These are phyloP conservation scores for Fibroporia radiculosa DNA, from an alignment of 768 basidiomycete genomes.

Conservation along the genomic window DNA sequence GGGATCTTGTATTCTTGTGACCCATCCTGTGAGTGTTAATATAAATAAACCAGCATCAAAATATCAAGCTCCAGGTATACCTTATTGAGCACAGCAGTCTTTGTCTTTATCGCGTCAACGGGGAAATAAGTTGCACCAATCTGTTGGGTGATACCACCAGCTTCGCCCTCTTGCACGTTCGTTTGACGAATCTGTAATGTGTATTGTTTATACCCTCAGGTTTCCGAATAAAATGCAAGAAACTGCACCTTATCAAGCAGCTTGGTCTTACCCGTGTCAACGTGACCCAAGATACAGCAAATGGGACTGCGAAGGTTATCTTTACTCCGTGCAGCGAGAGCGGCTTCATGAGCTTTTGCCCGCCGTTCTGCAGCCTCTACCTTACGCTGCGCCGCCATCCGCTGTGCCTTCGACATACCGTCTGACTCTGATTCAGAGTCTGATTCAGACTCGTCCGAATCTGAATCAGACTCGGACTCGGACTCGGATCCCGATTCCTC, in stretches of 20 bases:
- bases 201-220: neutral
- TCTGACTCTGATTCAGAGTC: slow-evolving; percentile 47
- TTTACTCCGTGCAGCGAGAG: slow-evolving; percentile 78
- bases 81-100: slow-evolving; percentile 91
- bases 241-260: slow-evolving; percentile 81
- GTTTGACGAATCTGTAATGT: slow-evolving; percentile 88
- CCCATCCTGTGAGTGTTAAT: slow-evolving; percentile 49
- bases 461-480: slow-evolving; percentile 27
- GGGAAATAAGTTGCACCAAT: slow-evolving; percentile 99
- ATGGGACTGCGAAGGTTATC: slow-evolving; percentile 94
- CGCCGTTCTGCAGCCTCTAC: slow-evolving; percentile 78
- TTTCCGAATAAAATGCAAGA: neutral
- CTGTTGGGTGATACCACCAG: slow-evolving; percentile 99
- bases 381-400: slow-evolving; percentile 62
- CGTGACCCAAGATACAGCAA: slow-evolving; percentile 98
- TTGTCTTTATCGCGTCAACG: slow-evolving; percentile 84
- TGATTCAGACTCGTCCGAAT: slow-evolving; percentile 33
- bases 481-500: slow-evolving; percentile 16
- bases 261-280: slow-evolving; percentile 99
- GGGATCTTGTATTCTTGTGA: slow-evolving; percentile 92
- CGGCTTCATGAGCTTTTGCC: slow-evolving; percentile 74
- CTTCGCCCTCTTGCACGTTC: slow-evolving; percentile 98
- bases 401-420: slow-evolving; percentile 61
- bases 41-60: slow-evolving; percentile 1
- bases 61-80: slow-evolving; percentile 34